Base-by-base conservation (phyloP, 2,329 filamentous ascomycete genomes). In the Clarireedia paspali region DNA sequence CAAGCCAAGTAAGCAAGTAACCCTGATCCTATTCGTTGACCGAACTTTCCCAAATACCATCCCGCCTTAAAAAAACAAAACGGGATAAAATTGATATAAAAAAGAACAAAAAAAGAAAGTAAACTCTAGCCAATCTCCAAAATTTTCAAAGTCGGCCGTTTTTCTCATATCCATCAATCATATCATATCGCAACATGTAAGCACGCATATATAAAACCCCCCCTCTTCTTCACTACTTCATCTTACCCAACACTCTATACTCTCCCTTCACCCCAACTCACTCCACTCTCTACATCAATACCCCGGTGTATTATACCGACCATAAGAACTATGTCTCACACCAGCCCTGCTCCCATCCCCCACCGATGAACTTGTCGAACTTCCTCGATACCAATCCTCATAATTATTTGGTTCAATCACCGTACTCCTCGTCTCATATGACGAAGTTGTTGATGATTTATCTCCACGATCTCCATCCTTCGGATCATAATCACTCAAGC, bases 341-440 rank as follows among this genome's bases (percentile, higher is more conserved):
- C 44, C 34, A 2, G 39, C 7, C 7, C 47, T 53, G 27, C 53
- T 40, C 3, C 6, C 27, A 30, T 30, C 27, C 27, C 7, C 27
- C 27, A 30, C 27, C 27, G 27, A 30, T 10, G 27, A 30, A 26
- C 36, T 50, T 6, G 44, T 20, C 7, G 47, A 44, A 45, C 26
- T 48, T 7, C 51, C 54, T 17, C 57, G 30, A 49, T 59, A 57
- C 57, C 57, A 57, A 34, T 59, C 57, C 27, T 57, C 55, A 45
- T 51, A 49, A 40, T 53, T 42, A 34, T 49, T 20, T 6, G 52
- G 52, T 36, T 55, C 52, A 12, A 55, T n/a, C 14, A 50, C 49
- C 9, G 46, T 17, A 4, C 36, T 55, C 46, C 46, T 50, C 23
- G 52, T 55, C 23, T 39, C 42, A 24, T 45, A 45, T 15, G 40